Conservation (phyloP, 1,284 basidiomycete genomes). For the Veloporphyrellus conicus region DNA sequence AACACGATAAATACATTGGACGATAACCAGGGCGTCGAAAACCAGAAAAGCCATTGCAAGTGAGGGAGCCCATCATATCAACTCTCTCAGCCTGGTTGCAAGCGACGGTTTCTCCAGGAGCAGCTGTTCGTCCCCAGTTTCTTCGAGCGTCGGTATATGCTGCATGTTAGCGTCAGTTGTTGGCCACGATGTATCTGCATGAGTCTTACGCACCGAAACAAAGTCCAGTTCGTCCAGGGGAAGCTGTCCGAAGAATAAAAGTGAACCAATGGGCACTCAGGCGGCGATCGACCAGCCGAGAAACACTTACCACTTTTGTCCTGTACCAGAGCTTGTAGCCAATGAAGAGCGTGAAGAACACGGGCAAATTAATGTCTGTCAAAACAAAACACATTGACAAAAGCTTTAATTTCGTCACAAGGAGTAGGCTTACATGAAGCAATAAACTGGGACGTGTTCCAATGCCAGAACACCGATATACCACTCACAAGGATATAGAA, state of each 20-base stretch:
- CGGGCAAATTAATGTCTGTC: slow-evolving; percentile 24
- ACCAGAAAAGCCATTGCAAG: no score
- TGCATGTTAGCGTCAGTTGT: slow-evolving; percentile 1
- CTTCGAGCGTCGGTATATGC: slow-evolving; percentile 23
- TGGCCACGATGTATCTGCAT: no score
- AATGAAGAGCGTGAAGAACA: slow-evolving; percentile 20
- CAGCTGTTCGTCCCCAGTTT: slow-evolving; percentile 21
- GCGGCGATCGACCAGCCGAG: neutral
- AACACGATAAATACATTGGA: no score
- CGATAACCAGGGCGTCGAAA: no score
- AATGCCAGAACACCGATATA: slow-evolving; percentile 44
- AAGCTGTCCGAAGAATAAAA: neutral
- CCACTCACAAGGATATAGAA: slow-evolving; percentile 42
- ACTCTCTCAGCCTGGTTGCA: slow-evolving; percentile 3
- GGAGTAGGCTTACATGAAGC: slow-evolving; percentile 35
- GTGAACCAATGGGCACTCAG: neutral
- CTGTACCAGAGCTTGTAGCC: slow-evolving; percentile 50
- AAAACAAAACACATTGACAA: slow-evolving; percentile 2
- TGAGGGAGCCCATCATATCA: slow-evolving; percentile 8
- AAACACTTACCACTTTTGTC: slow-evolving; percentile 38
- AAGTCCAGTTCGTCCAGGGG: slow-evolving; percentile 18
- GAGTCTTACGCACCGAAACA: slow-evolving; percentile 15
- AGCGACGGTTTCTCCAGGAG: slow-evolving; percentile 11
- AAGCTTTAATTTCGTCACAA: slow-evolving; percentile 9
- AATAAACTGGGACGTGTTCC: slow-evolving; percentile 39